These are phyloP conservation scores for Diaporthe aspalathi DNA, from an alignment of 2,329 filamentous ascomycete species.

Conservation along the genomic window DNA sequence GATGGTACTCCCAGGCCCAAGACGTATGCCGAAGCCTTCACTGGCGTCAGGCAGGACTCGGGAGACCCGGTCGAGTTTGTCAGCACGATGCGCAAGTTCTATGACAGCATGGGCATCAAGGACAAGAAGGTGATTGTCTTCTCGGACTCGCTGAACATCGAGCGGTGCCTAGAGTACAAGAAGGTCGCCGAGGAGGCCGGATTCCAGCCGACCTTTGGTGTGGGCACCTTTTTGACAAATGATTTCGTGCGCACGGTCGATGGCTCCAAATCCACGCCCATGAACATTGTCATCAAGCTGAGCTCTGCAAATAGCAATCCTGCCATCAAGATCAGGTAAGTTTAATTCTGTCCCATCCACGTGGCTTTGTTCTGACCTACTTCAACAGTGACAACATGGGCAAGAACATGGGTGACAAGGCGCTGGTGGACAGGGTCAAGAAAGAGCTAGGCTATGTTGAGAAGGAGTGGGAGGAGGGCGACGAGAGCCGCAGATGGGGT, in stretches of 20 bases:
- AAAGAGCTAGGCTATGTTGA: constrained; percentile 86
- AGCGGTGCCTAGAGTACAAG: constrained; percentile 92
- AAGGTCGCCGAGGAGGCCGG: constrained; percentile 80
- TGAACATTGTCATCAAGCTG: constrained; percentile 99
- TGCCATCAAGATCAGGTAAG: constrained; percentile 86
- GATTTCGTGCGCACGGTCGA: constrained; percentile 82
- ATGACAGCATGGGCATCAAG: constrained; percentile 78
- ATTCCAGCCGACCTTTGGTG: constrained; percentile 89
- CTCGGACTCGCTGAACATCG: constrained; percentile 93
- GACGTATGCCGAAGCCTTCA: constrained; percentile 85
- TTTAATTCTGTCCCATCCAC: background rate
- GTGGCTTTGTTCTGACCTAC: background rate
- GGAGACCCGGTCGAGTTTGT: constrained; percentile 86
- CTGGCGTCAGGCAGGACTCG: constrained; percentile 89
- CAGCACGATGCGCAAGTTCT: constrained; percentile 82
- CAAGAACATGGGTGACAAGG: constrained; percentile 92
- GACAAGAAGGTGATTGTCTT: constrained; percentile 93
- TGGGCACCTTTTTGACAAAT: constrained; percentile 96
- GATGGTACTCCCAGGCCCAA: constrained; percentile 56
- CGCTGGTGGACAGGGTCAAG: constrained; percentile 86
- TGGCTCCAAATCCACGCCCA: constrained; percentile 84
- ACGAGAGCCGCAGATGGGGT: constrained; percentile 88
- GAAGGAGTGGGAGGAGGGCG: constrained; percentile 82
- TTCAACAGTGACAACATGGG: constrained; percentile 76
- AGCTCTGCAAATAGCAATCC: constrained; percentile 83